phyloP scores from a whole-genome alignment of 345 rosid species.

The Citrus trifoliata region DNA sequence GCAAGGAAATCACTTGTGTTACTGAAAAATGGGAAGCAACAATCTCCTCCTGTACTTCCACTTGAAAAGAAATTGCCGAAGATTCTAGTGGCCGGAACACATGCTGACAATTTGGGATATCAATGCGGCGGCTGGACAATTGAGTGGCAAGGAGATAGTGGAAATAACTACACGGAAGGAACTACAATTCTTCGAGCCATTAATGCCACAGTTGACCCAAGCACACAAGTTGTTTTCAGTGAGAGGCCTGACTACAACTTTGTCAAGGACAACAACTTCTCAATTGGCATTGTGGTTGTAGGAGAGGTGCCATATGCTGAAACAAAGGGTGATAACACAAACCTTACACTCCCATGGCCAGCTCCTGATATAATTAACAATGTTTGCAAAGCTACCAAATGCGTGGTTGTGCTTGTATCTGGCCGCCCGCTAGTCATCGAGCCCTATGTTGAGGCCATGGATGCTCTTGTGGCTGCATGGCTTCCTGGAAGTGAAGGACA shows the following conservation, averaged over 20 bases:
- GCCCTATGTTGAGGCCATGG: constrained; percentile 26
- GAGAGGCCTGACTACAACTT: constrained; percentile 36
- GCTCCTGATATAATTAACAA: constrained; percentile 36
- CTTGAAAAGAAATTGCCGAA: constrained; percentile 46
- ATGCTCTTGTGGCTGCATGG: constrained; percentile 52
- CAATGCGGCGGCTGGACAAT: constrained; percentile 78
- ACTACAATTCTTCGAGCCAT: constrained; percentile 70
- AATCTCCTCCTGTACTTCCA: constrained; percentile 43
- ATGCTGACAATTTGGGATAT: constrained; percentile 53
- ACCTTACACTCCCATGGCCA: constrained; percentile 35
- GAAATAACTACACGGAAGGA: constrained; percentile 50
- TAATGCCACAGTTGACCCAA: constrained; percentile 43
- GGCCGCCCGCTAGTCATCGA: constrained; percentile 45
- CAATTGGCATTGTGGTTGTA: constrained; percentile 26
- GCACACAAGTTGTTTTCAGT: constrained; percentile 45
- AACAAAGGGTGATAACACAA: constrained; percentile 39
- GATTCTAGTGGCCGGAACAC: constrained; percentile 55
- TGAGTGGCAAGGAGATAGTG: constrained; percentile 52
- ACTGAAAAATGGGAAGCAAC: constrained; percentile 47
- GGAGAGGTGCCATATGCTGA: constrained; percentile 50
- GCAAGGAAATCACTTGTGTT: constrained; percentile 66
- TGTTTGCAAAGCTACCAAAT: constrained; percentile 37
- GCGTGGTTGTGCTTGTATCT: constrained; percentile 35
- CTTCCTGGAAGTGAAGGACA: constrained; percentile 59
- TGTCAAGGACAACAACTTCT: not conserved